A percentile compares a stretch with the other conserved stretches of the same genome.
These are phyloP conservation scores for Botrytis pseudocinerea DNA, from an alignment of 2,329 filamentous ascomycete genomes.

Conservation along the genomic window DNA sequence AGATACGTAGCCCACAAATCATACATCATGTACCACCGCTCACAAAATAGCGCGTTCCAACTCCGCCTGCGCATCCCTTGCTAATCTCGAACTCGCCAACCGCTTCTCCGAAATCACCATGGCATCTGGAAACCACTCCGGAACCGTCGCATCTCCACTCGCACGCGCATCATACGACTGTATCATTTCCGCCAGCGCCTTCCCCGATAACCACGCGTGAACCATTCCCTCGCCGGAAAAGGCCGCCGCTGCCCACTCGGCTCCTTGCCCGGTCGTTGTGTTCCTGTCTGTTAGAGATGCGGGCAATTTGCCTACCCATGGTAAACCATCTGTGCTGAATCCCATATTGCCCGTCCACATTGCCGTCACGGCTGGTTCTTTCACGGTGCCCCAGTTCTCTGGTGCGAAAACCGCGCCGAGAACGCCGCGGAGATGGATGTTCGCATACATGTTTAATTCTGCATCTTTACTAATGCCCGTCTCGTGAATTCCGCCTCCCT, in stretches of 20 bases:
- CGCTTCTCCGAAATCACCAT: constrained; percentile 15
- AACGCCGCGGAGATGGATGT: constrained; percentile 1
- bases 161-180: constrained; percentile 36
- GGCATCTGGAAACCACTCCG: constrained; percentile 8
- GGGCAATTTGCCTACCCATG: neutral
- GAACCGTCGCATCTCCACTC: constrained; percentile 33
- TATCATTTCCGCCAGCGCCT: constrained; percentile 47
- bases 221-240: constrained; percentile 19
- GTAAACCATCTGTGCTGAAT: constrained; percentile 12
- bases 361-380: constrained; percentile 41
- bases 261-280: neutral
- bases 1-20: neutral
- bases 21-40: neutral
- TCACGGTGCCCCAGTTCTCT: constrained; percentile 50
- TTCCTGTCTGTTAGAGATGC: neutral
- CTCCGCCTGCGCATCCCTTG: neutral
- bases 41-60: neutral
- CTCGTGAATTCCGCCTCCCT: neutral
- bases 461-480: neutral
- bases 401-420: constrained; percentile 25
- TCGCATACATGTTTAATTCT: neutral
- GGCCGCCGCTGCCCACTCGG: constrained; percentile 9
- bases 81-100: neutral
- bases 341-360: constrained; percentile 31
- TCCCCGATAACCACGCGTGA: constrained; percentile 42